Base-by-base conservation (phyloP, 768 basidiomycete species). In the Russula griseocarnosa region DNA sequence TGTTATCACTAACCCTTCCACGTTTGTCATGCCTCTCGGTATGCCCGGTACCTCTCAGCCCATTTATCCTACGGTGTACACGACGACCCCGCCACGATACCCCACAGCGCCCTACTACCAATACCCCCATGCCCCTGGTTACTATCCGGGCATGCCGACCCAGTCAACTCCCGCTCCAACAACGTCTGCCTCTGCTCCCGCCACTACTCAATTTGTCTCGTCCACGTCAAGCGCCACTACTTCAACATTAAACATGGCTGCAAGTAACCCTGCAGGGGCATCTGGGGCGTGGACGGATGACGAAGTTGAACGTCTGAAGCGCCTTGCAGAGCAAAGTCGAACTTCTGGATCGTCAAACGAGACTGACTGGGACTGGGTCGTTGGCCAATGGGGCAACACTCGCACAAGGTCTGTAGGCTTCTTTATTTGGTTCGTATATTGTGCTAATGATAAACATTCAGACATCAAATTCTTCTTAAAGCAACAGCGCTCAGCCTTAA, bases 401-500 rank as follows among this genome's bases (percentile, higher is more conserved):
- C 79, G 90, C 59, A 86, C 90, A 60, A 84, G 87, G 90, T 88
- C 66, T 54, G 76, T 76, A 32, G 51, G 28, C 1, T 61, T 59
- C 49, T 22, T 28, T 42, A 54, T 18, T 32, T 26, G 7, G 18
- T n/a, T 11, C 13, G 22, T 14, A 32, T 40, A 0, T 10, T 20
- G 10, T 30, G 13, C 20, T 44, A 16, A 51, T 16, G 3, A 7
- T 51, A 11, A 47, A 52, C 63, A 49, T 61, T 8, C 61, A 92
- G 90, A 70, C 89, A 91, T 69, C 90, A 93, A 72, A 91, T 92
- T 60, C 76, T 92, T 38, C 83, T 91, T 65, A 92, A 90, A 74
- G 91, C 90, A 2, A 92, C 87, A 1, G 76, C 81, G n/a, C 73
- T 93, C 20, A 87, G 88, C 11, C 77, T 93, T 54, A 92, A 92